Evolutionary conservation across 73 alveolate genomes (phyloP).

Genomic region (Paramecium bursaria): DNA sequence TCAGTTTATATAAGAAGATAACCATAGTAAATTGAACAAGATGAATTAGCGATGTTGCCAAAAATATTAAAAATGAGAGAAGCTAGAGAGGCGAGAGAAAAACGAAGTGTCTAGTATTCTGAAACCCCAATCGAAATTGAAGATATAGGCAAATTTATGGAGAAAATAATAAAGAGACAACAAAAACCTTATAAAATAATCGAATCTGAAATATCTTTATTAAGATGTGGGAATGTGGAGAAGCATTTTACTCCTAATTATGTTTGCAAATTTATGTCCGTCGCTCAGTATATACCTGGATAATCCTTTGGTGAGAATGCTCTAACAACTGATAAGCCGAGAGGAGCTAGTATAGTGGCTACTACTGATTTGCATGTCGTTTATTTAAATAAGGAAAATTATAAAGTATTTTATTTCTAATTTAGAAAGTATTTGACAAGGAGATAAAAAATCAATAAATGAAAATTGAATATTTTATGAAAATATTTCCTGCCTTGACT

Average conservation of each 20-base stretch:
- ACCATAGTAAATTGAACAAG: conserved; percentile 17
- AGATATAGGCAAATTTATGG: conserved; percentile 7
- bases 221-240: not conserved
- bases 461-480: conserved; percentile 28
- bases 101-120: no score
- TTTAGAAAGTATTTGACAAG: conserved; percentile 17
- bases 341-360: conserved; percentile 62
- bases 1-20: conserved; percentile 59
- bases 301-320: conserved; percentile 66
- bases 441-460: not conserved
- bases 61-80: conserved; percentile 19
- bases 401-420: not conserved
- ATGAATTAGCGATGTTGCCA: conserved; percentile 11
- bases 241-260: conserved; percentile 19
- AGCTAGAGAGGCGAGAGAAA: no score
- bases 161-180: conserved; percentile 12
- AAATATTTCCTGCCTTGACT: conserved; percentile 49
- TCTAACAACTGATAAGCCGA: conserved; percentile 61
- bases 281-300: conserved; percentile 42
- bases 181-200: conserved; percentile 40
- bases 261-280: conserved; percentile 14
- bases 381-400: conserved; percentile 23
- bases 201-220: conserved; percentile 33
- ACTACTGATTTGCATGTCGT: conserved; percentile 42
- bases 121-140: conserved; percentile 7